phyloP scores from a whole-genome alignment of 225 moss, liverwort and hornwort species.

The Takakia lepidozioides region DNA sequence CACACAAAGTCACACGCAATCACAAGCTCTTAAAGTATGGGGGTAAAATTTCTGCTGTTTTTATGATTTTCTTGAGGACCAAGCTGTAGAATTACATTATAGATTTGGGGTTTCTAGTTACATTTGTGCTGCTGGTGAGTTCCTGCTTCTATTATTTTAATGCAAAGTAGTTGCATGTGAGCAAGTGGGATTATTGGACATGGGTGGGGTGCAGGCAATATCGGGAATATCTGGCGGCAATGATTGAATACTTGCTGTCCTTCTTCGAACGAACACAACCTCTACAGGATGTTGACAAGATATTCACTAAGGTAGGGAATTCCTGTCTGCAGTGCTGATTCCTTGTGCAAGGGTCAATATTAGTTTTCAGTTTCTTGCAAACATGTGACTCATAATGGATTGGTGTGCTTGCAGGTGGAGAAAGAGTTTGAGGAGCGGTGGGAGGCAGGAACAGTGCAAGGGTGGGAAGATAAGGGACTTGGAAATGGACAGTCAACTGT shows the following conservation, averaged over 20 bases:
- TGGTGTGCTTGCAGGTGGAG: conserved; percentile 83
- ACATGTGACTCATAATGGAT: no score
- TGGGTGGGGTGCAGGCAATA: conserved; percentile 51
- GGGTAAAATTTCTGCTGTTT: no score
- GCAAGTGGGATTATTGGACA: no score
- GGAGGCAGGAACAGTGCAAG: conserved; percentile 65
- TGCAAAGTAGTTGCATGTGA: not conserved
- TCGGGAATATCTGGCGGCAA: conserved; percentile 57
- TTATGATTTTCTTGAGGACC: no score
- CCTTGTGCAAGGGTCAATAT: no score
- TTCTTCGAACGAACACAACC: conserved; percentile 89
- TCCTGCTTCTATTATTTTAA: not conserved
- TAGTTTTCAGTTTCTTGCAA: no score
- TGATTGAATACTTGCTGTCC: conserved; percentile 66
- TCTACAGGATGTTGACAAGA: conserved; percentile 71
- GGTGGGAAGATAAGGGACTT: conserved; percentile 85
- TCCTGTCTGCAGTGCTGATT: no score
- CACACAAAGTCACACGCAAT: conserved; percentile 50
- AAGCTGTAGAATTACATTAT: no score
- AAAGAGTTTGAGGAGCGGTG: conserved; percentile 74
- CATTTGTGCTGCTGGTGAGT: not conserved
- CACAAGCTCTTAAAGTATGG: conserved; percentile 61
- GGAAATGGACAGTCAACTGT: conserved; percentile 50
- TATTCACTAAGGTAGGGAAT: conserved; percentile 75
- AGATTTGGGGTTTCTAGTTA: no score